A percentile compares a stretch with the other conserved stretches of the same genome.
Conservation (phyloP, 2,329 filamentous ascomycete species). For the Colletotrichum acutatum region DNA sequence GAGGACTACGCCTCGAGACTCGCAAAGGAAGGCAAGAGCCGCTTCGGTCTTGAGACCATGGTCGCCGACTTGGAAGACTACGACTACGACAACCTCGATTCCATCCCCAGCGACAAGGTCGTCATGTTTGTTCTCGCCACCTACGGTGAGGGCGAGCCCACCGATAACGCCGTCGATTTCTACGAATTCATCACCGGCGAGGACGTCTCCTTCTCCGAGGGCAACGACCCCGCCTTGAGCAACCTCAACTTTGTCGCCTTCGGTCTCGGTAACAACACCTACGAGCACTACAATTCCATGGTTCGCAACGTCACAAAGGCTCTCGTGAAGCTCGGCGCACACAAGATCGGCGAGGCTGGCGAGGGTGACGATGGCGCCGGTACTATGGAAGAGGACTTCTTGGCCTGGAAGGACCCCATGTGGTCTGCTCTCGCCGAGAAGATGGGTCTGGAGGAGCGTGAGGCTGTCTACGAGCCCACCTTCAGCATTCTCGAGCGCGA, state of each 20-base stretch:
- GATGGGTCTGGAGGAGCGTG: conserved; percentile 92
- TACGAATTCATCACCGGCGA: conserved; percentile 94
- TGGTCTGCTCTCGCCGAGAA: conserved; percentile 86
- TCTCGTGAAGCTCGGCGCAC: conserved; percentile 83
- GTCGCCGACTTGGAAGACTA: conserved; percentile 98
- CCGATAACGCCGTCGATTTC: conserved; percentile 98
- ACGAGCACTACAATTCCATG: conserved; percentile 99
- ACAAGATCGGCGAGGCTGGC: conserved; percentile 86
- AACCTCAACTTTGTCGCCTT: conserved; percentile 96
- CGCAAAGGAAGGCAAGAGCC: conserved; percentile 96
- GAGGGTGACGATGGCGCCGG: conserved; percentile 98
- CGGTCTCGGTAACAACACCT: conserved; percentile 98
- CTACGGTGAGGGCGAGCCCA: conserved; percentile 98
- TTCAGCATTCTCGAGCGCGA: conserved; percentile 85
- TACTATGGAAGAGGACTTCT: conserved; percentile 99
- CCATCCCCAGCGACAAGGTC: conserved; percentile 88
- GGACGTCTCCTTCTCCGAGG: conserved; percentile 82
- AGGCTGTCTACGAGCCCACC: conserved; percentile 93
- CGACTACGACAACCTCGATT: conserved; percentile 93
- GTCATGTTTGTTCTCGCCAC: conserved; percentile 96
- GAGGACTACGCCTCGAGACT: conserved; percentile 97
- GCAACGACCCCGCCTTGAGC: conserved; percentile 76
- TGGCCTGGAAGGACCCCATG: conserved; percentile 99
- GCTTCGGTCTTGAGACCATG: conserved; percentile 98
- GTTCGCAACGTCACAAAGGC: conserved; percentile 89